Conservation (phyloP, 2,329 filamentous ascomycete species). For the Myotisia sp. region DNA sequence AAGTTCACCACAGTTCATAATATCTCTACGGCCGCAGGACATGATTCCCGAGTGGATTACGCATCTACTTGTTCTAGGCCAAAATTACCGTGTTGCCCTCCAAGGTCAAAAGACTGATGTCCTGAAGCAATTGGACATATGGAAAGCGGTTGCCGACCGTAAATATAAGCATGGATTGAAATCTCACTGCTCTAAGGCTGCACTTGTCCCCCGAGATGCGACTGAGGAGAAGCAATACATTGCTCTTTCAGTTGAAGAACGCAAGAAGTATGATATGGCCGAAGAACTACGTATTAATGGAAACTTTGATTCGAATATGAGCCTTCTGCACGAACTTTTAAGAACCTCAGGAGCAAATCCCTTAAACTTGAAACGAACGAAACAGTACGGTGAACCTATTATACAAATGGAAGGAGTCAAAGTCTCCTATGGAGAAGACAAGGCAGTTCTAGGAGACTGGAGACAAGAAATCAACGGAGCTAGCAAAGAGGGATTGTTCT, state of each 20-base stretch:
- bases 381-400: constrained; percentile 47
- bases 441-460: constrained; percentile 71
- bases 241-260: constrained; percentile 9
- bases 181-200: constrained; percentile 16
- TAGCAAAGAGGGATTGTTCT: constrained; percentile 51
- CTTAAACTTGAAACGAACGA: neutral
- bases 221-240: constrained; percentile 6
- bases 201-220: constrained; percentile 16
- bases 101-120: constrained; percentile 54
- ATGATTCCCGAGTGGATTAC: constrained; percentile 81
- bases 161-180: constrained; percentile 12
- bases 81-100: constrained; percentile 49
- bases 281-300: constrained; percentile 7
- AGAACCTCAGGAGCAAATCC: constrained; percentile 1
- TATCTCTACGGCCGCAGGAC: constrained; percentile 74
- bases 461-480: constrained; percentile 40
- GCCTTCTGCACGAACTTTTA: constrained; percentile 9
- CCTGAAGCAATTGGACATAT: constrained; percentile 25
- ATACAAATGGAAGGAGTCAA: constrained; percentile 78
- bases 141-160: constrained; percentile 15
- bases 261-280: constrained; percentile 7
- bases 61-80: constrained; percentile 59
- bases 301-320: constrained; percentile 11
- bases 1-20: constrained; percentile 55
- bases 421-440: constrained; percentile 67